phyloP scores from a whole-genome alignment of 1,139 yeast genomes.

The Sugiyamaella castrensis region DNA sequence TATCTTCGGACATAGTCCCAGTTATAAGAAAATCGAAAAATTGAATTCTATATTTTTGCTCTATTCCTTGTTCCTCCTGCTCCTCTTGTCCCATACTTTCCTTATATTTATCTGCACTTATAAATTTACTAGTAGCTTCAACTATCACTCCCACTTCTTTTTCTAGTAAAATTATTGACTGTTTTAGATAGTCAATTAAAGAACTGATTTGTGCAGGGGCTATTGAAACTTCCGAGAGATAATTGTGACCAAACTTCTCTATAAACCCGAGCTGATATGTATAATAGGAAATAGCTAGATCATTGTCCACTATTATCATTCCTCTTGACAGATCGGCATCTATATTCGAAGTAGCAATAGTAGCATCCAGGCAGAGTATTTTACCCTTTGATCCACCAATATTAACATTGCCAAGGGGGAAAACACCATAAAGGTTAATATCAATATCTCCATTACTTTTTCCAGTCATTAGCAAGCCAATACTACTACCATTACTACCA shows the following conservation, averaged over 20 bases:
- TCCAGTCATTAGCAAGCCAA: slow-evolving; percentile 25
- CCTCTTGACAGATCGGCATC: slow-evolving; percentile 26
- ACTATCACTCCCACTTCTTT: slow-evolving; percentile 46
- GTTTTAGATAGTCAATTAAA: slow-evolving; percentile 41
- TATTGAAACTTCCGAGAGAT: slow-evolving; percentile 35
- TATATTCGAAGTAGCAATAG: neutral
- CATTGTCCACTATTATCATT: slow-evolving; percentile 11
- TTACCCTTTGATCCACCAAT: slow-evolving; percentile 5
- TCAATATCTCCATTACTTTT: slow-evolving; percentile 23
- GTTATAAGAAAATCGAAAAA: slow-evolving; percentile 56
- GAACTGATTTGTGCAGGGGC: slow-evolving; percentile 35
- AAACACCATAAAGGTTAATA: slow-evolving; percentile 29
- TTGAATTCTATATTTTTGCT: slow-evolving; percentile 3
- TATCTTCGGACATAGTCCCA: slow-evolving; percentile 51
- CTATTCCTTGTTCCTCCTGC: slow-evolving; percentile 10
- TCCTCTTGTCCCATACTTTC: slow-evolving; percentile 9
- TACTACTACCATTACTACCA: slow-evolving; percentile 5
- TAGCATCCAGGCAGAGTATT: neutral
- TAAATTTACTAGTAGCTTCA: slow-evolving; percentile 23
- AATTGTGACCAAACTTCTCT: slow-evolving; percentile 25
- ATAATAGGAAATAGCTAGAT: neutral
- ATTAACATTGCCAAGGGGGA: slow-evolving; percentile 25
- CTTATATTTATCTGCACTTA: neutral
- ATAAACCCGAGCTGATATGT: slow-evolving; percentile 22
- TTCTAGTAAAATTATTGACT: slow-evolving; percentile 40